Base-by-base conservation (phyloP, 129 eudicot species). In the Artemisia tridentata region DNA sequence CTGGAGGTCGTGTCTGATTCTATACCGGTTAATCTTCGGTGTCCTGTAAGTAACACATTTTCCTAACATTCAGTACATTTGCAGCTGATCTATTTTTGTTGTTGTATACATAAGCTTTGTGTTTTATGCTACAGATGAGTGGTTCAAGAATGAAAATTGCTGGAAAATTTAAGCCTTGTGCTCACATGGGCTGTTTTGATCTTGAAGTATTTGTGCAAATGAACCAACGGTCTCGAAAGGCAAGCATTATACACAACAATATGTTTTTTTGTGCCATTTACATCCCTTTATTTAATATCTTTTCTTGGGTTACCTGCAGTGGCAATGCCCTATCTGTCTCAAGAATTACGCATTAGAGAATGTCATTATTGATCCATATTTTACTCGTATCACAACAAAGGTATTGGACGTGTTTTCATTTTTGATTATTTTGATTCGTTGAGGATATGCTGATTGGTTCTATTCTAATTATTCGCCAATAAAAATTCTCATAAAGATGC, bases 311-410 rank as follows among this genome's bases (percentile, higher is more conserved):
- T 19, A 16, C 27, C 45, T 85, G 82, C 89, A 92, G 98, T 92
- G 98, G 98, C 98, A 92, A 68, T 92, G 98, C 79, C 98, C 98
- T 25, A 83, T 87, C 54, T 92, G 98, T 80, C 91, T 92, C 67
- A 92, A 85, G 85, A 92, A 92, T 77, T 92, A 92, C 75, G 75
- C 95, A 17, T 70, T 87, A 90, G 98, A 92, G 83, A 72, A 77
- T 80, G 83, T 92, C 57, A 87, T 92, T 73, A 85, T 92, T 17
- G 98, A 92, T 69, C 96, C 96, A 14, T 92, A 86, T 81, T 92
- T 92, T 78, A 92, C 80, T 72, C 82, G 85, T 34, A 87, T 92
- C 74, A 85, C 96, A 63, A 72, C 86, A 16, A 85, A 86, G 96
- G 98, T 92, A 83, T 69, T 18, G 15, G 11, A 1, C 7, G 18